A percentile compares a stretch with the other conserved stretches of the same genome.
These are phyloP conservation scores for Aphanomyces invadans DNA, from an alignment of 352 stramenopile genomes.

Conservation along the genomic window DNA sequence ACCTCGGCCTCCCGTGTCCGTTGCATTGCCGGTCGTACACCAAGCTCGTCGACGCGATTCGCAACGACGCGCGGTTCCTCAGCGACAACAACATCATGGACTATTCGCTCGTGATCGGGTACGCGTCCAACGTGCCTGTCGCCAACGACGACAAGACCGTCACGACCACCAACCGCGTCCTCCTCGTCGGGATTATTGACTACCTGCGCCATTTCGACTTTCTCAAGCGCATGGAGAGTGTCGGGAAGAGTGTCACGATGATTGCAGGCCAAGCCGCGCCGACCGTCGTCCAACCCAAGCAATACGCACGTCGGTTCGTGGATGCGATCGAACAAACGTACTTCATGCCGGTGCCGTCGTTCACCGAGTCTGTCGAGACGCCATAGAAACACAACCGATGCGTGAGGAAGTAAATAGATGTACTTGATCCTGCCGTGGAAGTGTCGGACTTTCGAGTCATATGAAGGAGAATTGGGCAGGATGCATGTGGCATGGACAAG, in stretches of 20 bases:
- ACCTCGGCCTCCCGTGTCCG: slow-evolving; percentile 61
- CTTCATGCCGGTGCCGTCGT: slow-evolving; percentile 94
- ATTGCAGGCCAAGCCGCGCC: slow-evolving; percentile 95
- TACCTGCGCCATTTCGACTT: slow-evolving; percentile 99
- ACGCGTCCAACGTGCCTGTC: slow-evolving; percentile 56
- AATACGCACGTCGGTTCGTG: slow-evolving; percentile 94
- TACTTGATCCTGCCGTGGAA: no score
- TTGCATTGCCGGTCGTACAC: slow-evolving; percentile 63
- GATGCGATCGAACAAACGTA: slow-evolving; percentile 91
- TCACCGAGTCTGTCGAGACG: slow-evolving; percentile 28
- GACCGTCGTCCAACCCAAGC: slow-evolving; percentile 96
- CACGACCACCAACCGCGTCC: slow-evolving; percentile 39
- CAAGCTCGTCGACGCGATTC: slow-evolving; percentile 80
- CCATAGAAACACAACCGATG: neutral
- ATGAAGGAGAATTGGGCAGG: no score
- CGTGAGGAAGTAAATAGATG: no score
- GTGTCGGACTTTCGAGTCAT: no score
- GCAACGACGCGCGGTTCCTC: slow-evolving; percentile 96
- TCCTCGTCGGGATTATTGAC: slow-evolving; percentile 98
- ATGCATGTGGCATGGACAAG: no score
- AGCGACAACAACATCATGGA: slow-evolving; percentile 98
- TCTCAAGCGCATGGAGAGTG: slow-evolving; percentile 97
- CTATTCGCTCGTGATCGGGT: slow-evolving; percentile 97
- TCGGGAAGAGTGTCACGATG: slow-evolving; percentile 97
- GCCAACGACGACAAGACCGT: slow-evolving; percentile 32